Percentiles rank a stretch among this genome's conserved stretches.
Conservation (phyloP, 2,329 filamentous ascomycete species). For the Cladosporium austrohemisphaericum region DNA sequence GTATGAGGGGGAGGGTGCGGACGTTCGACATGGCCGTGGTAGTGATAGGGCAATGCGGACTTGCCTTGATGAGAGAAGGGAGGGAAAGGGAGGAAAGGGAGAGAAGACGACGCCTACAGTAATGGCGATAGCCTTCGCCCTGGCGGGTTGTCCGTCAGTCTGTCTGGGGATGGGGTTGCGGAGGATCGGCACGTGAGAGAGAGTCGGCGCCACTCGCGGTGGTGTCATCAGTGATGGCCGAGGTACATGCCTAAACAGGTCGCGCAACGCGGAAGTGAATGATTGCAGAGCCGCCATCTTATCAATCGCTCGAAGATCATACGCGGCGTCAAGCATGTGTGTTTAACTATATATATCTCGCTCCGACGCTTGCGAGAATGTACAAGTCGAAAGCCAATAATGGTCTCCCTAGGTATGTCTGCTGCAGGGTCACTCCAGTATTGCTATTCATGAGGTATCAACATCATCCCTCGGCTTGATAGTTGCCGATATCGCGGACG, state of each 20-base stretch:
- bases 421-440: too few relatives aligned
- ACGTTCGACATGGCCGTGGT: conserved; percentile 15
- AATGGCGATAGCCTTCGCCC: background rate
- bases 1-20: conserved; percentile 67
- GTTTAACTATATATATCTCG: too few relatives aligned
- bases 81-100: conserved; percentile 5
- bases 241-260: conserved; percentile 10
- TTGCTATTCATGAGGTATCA: too few relatives aligned
- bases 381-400: too few relatives aligned
- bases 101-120: background rate
- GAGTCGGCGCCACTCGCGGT: conserved; percentile 10
- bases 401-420: too few relatives aligned
- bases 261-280: conserved; percentile 4
- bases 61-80: background rate
- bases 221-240: conserved; percentile 9
- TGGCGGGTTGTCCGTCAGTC: background rate
- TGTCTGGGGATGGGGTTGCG: conserved; percentile 10
- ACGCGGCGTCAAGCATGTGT: too few relatives aligned
- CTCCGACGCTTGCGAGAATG: too few relatives aligned
- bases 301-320: too few relatives aligned
- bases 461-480: background rate
- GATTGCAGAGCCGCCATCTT: background rate
- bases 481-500: conserved; percentile 1
- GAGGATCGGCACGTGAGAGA: conserved; percentile 13
- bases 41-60: background rate